A percentile compares a stretch with the other conserved stretches of the same genome.
Conservation (phyloP, 371 early-diverging fungal species). For the Mortierella sp. region DNA sequence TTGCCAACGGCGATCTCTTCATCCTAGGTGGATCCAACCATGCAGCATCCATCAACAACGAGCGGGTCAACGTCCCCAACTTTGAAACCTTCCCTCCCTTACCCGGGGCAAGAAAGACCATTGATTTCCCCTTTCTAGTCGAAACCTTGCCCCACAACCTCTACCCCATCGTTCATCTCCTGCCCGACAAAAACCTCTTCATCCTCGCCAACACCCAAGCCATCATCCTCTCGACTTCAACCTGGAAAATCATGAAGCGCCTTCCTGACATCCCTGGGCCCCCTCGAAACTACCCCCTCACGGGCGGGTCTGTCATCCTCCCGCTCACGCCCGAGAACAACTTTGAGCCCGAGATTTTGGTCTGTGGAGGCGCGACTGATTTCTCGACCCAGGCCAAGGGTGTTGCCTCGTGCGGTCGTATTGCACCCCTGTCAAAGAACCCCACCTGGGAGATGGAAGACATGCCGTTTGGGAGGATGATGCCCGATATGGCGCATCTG, state of each 20-base stretch:
- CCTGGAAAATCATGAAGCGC: slow-evolving; percentile 61
- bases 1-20: slow-evolving; percentile 68
- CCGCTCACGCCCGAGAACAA: slow-evolving; percentile 62
- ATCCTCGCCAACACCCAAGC: slow-evolving; percentile 70
- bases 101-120: slow-evolving; percentile 41
- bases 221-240: slow-evolving; percentile 66
- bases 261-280: slow-evolving; percentile 70
- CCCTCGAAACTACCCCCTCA: slow-evolving; percentile 73
- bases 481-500: slow-evolving; percentile 62
- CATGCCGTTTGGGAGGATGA: slow-evolving; percentile 61
- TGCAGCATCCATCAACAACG: slow-evolving; percentile 66
- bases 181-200: slow-evolving; percentile 64
- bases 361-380: slow-evolving; percentile 63
- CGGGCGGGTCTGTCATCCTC: slow-evolving; percentile 66
- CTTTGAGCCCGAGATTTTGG: slow-evolving; percentile 60
- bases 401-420: slow-evolving; percentile 56
- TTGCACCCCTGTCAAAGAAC: slow-evolving; percentile 35
- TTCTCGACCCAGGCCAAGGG: slow-evolving; percentile 45
- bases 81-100: slow-evolving; percentile 58
- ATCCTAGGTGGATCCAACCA: slow-evolving; percentile 71
- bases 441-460: slow-evolving; percentile 61
- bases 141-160: slow-evolving; percentile 76
- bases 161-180: slow-evolving; percentile 60
- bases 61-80: slow-evolving; percentile 67
- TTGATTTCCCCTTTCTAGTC: slow-evolving; percentile 64